Percentiles rank a stretch among this genome's conserved stretches.
These are phyloP conservation scores for Rhododendron mucronatum DNA, from an alignment of 148 eudicot genomes.

Conservation along the genomic window DNA sequence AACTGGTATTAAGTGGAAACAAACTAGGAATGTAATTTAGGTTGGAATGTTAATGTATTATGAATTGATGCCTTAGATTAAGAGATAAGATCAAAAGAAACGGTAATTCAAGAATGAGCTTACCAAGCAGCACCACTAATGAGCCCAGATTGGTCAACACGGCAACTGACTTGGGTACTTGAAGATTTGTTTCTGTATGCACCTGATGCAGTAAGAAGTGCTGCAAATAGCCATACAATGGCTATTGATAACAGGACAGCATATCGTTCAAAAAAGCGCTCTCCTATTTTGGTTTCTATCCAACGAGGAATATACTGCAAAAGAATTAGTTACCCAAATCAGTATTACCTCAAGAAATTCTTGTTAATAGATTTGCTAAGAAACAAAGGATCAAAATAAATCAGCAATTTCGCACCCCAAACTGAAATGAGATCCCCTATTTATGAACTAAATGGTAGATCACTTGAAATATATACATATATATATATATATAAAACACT, in stretches of 20 bases:
- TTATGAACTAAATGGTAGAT: not conserved
- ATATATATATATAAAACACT: not conserved
- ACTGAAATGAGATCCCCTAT: not conserved
- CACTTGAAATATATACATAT: not conserved
- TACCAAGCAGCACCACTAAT: conserved; percentile 74
- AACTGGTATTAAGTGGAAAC: not conserved
- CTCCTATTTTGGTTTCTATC: conserved; percentile 38
- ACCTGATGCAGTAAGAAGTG: conserved; percentile 71
- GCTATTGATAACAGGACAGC: conserved; percentile 53
- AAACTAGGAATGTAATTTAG: not conserved
- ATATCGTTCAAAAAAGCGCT: conserved; percentile 56
- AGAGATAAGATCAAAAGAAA: not conserved
- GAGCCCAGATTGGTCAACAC: conserved; percentile 69
- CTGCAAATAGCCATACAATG: conserved; percentile 73
- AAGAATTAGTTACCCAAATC: conserved; percentile 11
- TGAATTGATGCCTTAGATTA: not conserved
- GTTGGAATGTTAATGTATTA: not conserved
- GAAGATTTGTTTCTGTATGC: conserved; percentile 63
- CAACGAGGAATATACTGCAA: conserved; percentile 66
- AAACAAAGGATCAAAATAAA: not conserved
- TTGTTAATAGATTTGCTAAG: not conserved
- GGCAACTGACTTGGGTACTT: conserved; percentile 62
- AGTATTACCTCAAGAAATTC: not conserved
- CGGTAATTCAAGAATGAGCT: conserved; percentile 7
- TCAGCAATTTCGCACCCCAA: not conserved